Evolutionary conservation across 1,284 basidiomycete genomes (phyloP).

Genomic region (Ustanciosporium gigantosporum): DNA sequence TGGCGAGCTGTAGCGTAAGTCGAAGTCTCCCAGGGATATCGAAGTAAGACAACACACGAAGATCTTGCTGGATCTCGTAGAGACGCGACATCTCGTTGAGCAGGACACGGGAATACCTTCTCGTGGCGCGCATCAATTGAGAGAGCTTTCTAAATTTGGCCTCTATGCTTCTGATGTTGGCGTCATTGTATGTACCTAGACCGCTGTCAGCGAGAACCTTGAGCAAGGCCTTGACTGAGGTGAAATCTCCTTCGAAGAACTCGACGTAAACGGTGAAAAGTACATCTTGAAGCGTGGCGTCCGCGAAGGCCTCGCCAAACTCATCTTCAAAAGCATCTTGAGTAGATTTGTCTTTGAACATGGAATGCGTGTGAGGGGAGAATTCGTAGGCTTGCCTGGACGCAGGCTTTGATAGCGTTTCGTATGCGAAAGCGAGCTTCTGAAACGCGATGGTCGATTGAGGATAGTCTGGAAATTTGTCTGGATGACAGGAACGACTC

Average conservation of each 20-base stretch:
- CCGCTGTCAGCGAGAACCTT: conserved; percentile 62
- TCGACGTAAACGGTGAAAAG: conserved; percentile 76
- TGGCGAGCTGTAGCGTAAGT: conserved; percentile 75
- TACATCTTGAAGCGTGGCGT: conserved; percentile 68
- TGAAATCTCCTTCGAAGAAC: conserved; percentile 77
- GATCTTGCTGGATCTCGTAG: conserved; percentile 76
- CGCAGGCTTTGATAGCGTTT: conserved; percentile 74
- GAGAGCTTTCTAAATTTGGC: conserved; percentile 59
- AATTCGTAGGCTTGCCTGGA: conserved; percentile 73
- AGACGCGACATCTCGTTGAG: conserved; percentile 74
- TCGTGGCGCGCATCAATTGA: conserved; percentile 66
- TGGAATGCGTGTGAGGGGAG: conserved; percentile 36
- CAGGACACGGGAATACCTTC: conserved; percentile 74
- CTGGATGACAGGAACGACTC: conserved; percentile 79
- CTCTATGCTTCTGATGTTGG: conserved; percentile 61
- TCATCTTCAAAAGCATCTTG: conserved; percentile 39
- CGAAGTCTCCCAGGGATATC: conserved; percentile 76
- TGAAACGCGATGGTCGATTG: conserved; percentile 78
- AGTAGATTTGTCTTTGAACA: conserved; percentile 37
- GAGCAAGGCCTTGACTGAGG: conserved; percentile 63
- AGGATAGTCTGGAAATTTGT: conserved; percentile 78
- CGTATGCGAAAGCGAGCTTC: conserved; percentile 79
- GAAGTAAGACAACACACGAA: conserved; percentile 75
- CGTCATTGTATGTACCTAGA: conserved; percentile 48
- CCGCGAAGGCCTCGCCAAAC: conserved; percentile 36